These are phyloP conservation scores for Aechmea fasciata DNA, from an alignment of 176 grass and related monocot genomes.

Conservation along the genomic window DNA sequence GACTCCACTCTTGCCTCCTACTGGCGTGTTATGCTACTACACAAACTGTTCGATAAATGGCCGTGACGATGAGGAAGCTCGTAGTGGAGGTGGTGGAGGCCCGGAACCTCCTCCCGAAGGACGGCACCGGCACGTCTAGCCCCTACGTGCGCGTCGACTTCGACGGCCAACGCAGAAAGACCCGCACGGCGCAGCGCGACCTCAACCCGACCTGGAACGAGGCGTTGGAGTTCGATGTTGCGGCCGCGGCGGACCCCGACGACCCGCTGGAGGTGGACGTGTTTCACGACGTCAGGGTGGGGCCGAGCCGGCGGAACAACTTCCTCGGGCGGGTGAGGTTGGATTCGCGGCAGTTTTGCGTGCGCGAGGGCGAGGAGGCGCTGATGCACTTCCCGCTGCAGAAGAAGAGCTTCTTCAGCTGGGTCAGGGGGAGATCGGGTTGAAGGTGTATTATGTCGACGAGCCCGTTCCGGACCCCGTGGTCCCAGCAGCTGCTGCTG, in stretches of 20 bases:
- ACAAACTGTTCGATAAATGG: conserved; percentile 2
- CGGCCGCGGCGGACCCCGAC: conserved; percentile 10
- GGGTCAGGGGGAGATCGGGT: conserved; percentile 66
- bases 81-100: conserved; percentile 92
- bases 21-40: too few relatives aligned
- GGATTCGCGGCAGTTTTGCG: conserved; percentile 50
- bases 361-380: conserved; percentile 87
- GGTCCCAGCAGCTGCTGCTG: neutral
- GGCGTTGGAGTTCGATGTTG: conserved; percentile 55
- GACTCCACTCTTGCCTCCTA: too few relatives aligned
- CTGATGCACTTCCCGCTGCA: conserved; percentile 67
- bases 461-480: conserved; percentile 29
- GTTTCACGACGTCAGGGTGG: conserved; percentile 50
- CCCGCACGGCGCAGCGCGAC: conserved; percentile 43
- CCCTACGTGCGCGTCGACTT: conserved; percentile 84
- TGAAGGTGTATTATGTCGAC: conserved; percentile 74
- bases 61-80: conserved; percentile 53
- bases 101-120: conserved; percentile 70
- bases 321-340: conserved; percentile 79
- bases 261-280: conserved; percentile 66
- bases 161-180: conserved; percentile 80
- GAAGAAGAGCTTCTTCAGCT: conserved; percentile 71
- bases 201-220: conserved; percentile 84
- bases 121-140: conserved; percentile 79
- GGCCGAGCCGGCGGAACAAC: conserved; percentile 59